phyloP scores from a whole-genome alignment of 352 stramenopile species.

The Globisporangium cederbergense region DNA sequence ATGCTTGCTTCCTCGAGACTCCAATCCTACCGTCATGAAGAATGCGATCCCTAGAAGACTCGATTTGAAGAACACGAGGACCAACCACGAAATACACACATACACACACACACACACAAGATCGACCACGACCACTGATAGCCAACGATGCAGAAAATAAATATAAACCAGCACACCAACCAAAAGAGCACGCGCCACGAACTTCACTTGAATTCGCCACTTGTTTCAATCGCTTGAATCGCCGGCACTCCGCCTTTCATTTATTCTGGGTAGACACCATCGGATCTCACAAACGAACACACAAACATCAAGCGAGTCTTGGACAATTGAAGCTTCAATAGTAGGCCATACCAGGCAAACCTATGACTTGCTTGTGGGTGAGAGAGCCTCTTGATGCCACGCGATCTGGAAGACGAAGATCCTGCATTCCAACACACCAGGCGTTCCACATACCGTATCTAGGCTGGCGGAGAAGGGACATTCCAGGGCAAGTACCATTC shows the following conservation, averaged over 20 bases:
- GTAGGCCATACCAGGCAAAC: not conserved
- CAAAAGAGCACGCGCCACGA: not conserved
- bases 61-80: not conserved
- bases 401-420: not conserved
- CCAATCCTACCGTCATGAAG: no score
- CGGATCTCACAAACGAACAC: slow-evolving; percentile 9
- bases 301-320: slow-evolving; percentile 10
- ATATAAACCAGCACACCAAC: not conserved
- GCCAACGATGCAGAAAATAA: not conserved
- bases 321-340: not conserved
- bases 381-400: not conserved
- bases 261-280: slow-evolving; percentile 5
- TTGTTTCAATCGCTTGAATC: not conserved
- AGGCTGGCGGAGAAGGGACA: not conserved
- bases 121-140: not conserved
- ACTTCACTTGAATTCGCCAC: not conserved
- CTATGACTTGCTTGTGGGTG: not conserved
- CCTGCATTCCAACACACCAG: slow-evolving; percentile 4
- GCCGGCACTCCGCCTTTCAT: not conserved
- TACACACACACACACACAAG: not conserved
- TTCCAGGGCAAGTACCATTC: slow-evolving; percentile 2
- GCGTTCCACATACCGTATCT: not conserved
- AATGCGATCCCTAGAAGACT: not conserved
- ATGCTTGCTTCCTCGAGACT: not conserved
- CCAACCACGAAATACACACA: not conserved